Conservation (phyloP, 2,329 filamentous ascomycete genomes). For the Ophiocordyceps camponoti-floridani region DNA sequence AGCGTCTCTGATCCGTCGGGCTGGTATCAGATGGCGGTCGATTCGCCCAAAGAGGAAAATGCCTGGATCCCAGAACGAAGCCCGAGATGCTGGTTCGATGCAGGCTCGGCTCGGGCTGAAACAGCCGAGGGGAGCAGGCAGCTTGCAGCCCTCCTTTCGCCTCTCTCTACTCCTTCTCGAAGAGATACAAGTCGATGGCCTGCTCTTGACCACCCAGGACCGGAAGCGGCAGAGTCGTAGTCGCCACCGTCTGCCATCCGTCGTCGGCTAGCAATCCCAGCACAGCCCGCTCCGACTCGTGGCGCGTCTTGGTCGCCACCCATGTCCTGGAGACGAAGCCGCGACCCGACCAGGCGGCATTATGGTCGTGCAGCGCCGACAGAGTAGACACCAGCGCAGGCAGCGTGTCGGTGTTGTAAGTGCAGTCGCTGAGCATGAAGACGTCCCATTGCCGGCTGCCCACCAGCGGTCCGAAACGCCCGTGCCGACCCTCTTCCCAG, state of each 20-base stretch:
- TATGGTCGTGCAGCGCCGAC: conserved; percentile 25
- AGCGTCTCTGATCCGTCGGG: background rate
- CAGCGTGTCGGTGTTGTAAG: conserved; percentile 40
- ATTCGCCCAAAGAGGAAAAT: background rate
- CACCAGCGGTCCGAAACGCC: conserved; percentile 22
- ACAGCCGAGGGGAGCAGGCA: background rate
- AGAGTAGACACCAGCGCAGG: conserved; percentile 34
- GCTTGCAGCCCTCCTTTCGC: background rate
- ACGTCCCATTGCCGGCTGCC: conserved; percentile 29
- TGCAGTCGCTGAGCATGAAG: conserved; percentile 40
- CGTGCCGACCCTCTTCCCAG: conserved; percentile 32
- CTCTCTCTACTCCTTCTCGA: conserved; percentile 15
- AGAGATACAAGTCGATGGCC: conserved; percentile 32
- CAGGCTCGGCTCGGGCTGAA: background rate
- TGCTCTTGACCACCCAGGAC: conserved; percentile 25
- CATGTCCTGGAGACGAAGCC: conserved; percentile 20
- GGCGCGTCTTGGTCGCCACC: conserved; percentile 36
- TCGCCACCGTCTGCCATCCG: conserved; percentile 25
- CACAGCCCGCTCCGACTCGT: conserved; percentile 30
- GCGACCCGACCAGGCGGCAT: conserved; percentile 7
- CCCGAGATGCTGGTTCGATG: background rate
- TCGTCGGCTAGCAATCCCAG: conserved; percentile 26
- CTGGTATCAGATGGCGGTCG: background rate
- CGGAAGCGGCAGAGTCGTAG: conserved; percentile 24
- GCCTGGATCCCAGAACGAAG: background rate